Percentiles rank a stretch among this genome's conserved stretches.
These are phyloP conservation scores for Phylloporus sp. DNA, from an alignment of 768 basidiomycete genomes.

Conservation along the genomic window DNA sequence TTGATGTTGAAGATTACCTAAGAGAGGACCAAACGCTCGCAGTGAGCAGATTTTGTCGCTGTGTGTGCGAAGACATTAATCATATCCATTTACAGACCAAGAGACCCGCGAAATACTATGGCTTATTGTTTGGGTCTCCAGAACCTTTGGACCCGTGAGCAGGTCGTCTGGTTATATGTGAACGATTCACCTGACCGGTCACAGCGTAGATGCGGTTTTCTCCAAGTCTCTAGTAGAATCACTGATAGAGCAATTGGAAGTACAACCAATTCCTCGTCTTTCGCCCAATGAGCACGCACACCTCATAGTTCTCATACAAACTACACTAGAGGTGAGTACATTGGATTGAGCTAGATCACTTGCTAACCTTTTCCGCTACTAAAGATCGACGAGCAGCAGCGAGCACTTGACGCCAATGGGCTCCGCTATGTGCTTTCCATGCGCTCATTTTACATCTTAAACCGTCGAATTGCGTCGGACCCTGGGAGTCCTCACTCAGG, in stretches of 20 bases:
- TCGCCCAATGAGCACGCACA: slow-evolving; percentile 79
- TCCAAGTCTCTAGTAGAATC: slow-evolving; percentile 53
- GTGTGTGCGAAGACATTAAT: neutral
- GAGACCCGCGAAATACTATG: slow-evolving; percentile 37
- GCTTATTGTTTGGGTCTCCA: slow-evolving; percentile 48
- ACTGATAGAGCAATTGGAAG: slow-evolving; percentile 62
- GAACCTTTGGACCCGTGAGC: slow-evolving; percentile 44
- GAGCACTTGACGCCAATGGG: slow-evolving; percentile 90
- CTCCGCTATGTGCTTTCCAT: slow-evolving; percentile 90
- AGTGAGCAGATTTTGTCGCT: slow-evolving; percentile 14
- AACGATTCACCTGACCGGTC: slow-evolving; percentile 4
- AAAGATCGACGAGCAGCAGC: slow-evolving; percentile 84
- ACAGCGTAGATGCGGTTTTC: slow-evolving; percentile 51
- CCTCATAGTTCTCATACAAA: slow-evolving; percentile 78
- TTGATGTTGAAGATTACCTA: slow-evolving; percentile 49
- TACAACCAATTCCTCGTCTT: slow-evolving; percentile 60
- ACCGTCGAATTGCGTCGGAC: slow-evolving; percentile 52
- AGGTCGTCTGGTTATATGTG: neutral
- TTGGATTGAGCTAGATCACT: neutral
- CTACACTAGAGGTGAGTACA: slow-evolving; percentile 71
- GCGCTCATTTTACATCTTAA: slow-evolving; percentile 85
- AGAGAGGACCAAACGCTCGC: slow-evolving; percentile 14
- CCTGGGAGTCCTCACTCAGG: slow-evolving; percentile 43
- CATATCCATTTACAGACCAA: slow-evolving; percentile 8
- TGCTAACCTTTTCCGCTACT: neutral